A percentile compares a stretch with the other conserved stretches of the same genome.
Conservation (phyloP, 1,139 yeast genomes). For the Geotrichum carabidarum region DNA sequence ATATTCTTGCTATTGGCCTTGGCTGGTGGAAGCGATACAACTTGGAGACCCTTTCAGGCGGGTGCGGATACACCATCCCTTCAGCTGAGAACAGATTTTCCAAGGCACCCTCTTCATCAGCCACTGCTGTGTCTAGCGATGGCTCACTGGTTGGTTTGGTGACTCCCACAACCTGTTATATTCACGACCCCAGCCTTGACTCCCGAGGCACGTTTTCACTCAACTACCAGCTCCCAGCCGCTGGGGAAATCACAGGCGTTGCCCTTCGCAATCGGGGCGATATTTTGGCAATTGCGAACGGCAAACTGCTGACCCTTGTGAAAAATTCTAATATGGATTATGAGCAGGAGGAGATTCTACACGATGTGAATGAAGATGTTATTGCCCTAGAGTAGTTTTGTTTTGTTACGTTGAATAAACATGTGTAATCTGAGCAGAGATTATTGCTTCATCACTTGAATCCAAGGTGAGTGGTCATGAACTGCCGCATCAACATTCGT, state of each 20-base stretch:
- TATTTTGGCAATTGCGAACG: slow-evolving; percentile 17
- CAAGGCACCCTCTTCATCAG: slow-evolving; percentile 3
- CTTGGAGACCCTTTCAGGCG: slow-evolving; percentile 26
- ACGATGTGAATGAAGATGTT: not conserved
- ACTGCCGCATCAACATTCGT: no score
- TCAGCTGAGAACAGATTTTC: slow-evolving; percentile 22
- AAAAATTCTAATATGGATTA: slow-evolving; percentile 7
- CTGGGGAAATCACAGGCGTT: slow-evolving; percentile 16
- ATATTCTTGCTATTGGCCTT: slow-evolving; percentile 34
- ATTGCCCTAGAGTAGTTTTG: slow-evolving; percentile 2
- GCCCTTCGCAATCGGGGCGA: slow-evolving; percentile 18
- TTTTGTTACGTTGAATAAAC: not conserved
- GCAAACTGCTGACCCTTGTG: slow-evolving; percentile 14
- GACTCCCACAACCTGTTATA: not conserved
- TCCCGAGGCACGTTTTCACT: not conserved
- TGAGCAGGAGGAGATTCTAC: not conserved
- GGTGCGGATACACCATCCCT: slow-evolving; percentile 31
- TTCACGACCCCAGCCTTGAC: slow-evolving; percentile 15
- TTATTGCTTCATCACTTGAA: no score
- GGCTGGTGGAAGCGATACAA: slow-evolving; percentile 38
- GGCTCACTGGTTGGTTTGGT: slow-evolving; percentile 12
- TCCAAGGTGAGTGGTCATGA: no score
- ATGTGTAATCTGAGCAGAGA: not conserved
- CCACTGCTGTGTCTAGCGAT: slow-evolving; percentile 3
- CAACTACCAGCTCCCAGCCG: slow-evolving; percentile 13